Conservation (phyloP, 805 yeast species). For the Myxozyma geophila region DNA sequence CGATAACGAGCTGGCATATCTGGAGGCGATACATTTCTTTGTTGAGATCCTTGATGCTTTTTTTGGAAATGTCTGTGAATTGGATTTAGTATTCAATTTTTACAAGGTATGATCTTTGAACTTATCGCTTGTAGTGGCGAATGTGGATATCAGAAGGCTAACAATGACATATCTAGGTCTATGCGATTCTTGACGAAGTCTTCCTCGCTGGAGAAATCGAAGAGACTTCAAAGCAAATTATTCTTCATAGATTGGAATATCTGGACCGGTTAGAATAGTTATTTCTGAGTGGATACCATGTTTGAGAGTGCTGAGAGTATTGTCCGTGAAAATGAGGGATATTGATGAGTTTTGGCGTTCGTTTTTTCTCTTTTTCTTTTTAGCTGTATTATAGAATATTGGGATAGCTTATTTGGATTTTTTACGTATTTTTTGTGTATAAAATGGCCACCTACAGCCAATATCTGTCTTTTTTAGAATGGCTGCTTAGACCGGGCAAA, state of each 20-base stretch:
- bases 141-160: too few species aligned
- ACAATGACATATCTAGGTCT: constrained; percentile 45
- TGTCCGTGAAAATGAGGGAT: background rate
- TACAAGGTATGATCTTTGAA: constrained; percentile 54
- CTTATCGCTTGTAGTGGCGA: background rate
- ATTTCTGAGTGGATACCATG: background rate
- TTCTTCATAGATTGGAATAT: constrained; percentile 66
- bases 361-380: background rate
- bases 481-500: background rate
- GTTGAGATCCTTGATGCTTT: constrained; percentile 87
- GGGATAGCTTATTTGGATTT: background rate
- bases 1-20: constrained; percentile 80
- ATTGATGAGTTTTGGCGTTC: background rate
- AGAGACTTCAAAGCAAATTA: constrained; percentile 73
- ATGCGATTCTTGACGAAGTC: constrained; percentile 82
- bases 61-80: constrained; percentile 89
- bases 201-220: constrained; percentile 89
- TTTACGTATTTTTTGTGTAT: background rate
- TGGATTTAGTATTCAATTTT: constrained; percentile 91
- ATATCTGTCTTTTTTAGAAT: background rate
- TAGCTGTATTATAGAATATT: background rate
- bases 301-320: background rate
- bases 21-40: constrained; percentile 83
- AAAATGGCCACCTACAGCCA: too few species aligned
- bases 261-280: constrained; percentile 65